Conservation (phyloP, 176 grass and related monocot species). For the Carex kokanica region DNA sequence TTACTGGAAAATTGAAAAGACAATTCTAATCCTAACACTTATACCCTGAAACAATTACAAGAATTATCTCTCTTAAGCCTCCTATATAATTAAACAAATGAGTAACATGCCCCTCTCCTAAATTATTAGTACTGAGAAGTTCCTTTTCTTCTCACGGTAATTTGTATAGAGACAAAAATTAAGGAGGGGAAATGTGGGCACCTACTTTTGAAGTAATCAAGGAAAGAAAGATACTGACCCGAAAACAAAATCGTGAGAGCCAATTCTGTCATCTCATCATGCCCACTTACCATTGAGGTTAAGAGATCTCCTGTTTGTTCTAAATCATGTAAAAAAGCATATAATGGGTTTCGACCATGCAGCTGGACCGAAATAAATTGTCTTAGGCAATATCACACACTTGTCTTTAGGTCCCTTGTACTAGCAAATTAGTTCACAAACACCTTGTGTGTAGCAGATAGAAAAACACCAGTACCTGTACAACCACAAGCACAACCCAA, state of each 20-base stretch:
- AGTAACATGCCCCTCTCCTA: background rate
- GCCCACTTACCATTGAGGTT: background rate
- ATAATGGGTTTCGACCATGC: background rate
- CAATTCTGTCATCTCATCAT: background rate
- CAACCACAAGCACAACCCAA: background rate
- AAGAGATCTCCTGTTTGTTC: background rate
- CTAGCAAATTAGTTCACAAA: too few relatives aligned
- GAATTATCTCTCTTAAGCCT: background rate
- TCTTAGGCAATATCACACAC: background rate
- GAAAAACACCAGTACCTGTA: too few relatives aligned
- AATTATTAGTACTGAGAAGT: background rate
- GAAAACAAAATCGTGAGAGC: background rate
- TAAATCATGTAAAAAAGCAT: background rate
- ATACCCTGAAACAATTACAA: background rate
- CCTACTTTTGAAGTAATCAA: background rate
- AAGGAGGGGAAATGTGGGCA: background rate
- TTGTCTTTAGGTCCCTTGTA: too few relatives aligned
- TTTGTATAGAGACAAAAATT: background rate
- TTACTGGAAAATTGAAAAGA: background rate
- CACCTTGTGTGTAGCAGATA: too few relatives aligned
- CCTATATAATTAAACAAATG: background rate
- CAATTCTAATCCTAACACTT: background rate
- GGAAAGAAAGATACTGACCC: background rate
- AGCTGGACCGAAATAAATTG: background rate
- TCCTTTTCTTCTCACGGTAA: background rate